Evolutionary conservation across 1,139 yeast species (phyloP).

Genomic region (Debaryomyces udenii): DNA sequence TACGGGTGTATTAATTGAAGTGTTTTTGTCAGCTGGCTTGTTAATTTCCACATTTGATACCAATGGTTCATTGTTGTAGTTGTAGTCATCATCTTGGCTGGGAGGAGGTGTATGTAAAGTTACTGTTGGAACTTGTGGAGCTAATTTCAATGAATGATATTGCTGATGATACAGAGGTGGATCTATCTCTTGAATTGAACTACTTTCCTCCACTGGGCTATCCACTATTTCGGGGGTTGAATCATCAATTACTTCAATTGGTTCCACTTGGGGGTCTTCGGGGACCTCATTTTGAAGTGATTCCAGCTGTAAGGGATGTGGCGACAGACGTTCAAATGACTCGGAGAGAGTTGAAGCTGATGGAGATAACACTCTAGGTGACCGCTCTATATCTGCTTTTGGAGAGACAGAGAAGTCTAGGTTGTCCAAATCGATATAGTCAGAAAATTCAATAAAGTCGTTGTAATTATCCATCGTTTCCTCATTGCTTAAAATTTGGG

Average conservation of each 20-base stretch:
- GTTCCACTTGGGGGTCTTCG: neutral
- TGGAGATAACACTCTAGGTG: conserved; percentile 6
- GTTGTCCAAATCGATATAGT: conserved; percentile 62
- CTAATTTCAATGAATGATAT: neutral
- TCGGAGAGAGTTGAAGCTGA: neutral
- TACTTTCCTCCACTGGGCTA: neutral
- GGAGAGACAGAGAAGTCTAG: conserved; percentile 35
- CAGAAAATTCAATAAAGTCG: conserved; percentile 62
- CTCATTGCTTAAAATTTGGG: conserved; percentile 12
- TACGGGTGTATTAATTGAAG: conserved; percentile 1
- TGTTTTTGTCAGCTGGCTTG: neutral
- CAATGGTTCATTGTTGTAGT: neutral
- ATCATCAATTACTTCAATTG: neutral
- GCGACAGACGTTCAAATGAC: neutral
- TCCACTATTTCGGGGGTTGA: neutral
- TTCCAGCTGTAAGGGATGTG: neutral
- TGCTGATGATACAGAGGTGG: neutral
- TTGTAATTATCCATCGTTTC: conserved; percentile 19
- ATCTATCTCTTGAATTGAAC: conserved; percentile 5
- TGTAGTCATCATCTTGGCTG: conserved; percentile 12
- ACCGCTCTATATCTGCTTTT: conserved; percentile 6
- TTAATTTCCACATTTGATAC: neutral
- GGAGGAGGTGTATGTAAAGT: conserved; percentile 13
- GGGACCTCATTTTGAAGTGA: neutral
- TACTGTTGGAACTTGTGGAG: conserved; percentile 1